Conservation (phyloP, 1,284 basidiomycete species). For the Moniliella sp. region DNA sequence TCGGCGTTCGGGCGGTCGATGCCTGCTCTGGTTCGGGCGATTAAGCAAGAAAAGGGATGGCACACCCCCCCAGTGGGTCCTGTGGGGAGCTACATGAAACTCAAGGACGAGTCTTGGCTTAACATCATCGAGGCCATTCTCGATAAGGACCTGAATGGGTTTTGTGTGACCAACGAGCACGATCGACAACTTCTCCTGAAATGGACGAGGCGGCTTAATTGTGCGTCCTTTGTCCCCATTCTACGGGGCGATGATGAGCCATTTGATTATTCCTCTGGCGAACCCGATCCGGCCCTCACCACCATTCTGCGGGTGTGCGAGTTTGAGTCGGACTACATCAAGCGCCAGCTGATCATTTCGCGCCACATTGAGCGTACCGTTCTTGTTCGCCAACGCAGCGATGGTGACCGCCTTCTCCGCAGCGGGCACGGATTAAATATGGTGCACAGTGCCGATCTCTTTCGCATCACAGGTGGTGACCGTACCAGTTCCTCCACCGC, state of each 20-base stretch:
- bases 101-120: slow-evolving; percentile 52
- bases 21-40: slow-evolving; percentile 11
- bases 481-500: neutral
- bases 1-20: slow-evolving; percentile 18
- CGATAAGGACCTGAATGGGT: slow-evolving; percentile 46
- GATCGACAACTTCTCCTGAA: slow-evolving; percentile 48
- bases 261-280: slow-evolving; percentile 34
- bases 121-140: slow-evolving; percentile 49
- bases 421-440: too few relatives aligned
- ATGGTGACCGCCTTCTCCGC: slow-evolving; percentile 29
- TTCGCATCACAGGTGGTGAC: slow-evolving; percentile 13
- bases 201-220: slow-evolving; percentile 37
- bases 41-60: slow-evolving; percentile 42
- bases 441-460: slow-evolving; percentile 26
- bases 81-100: slow-evolving; percentile 65
- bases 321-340: slow-evolving; percentile 54
- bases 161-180: slow-evolving; percentile 51
- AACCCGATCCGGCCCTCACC: slow-evolving; percentile 43
- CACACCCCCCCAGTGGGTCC: slow-evolving; percentile 37
- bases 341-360: slow-evolving; percentile 60
- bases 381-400: slow-evolving; percentile 38
- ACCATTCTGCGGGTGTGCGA: slow-evolving; percentile 69
- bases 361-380: slow-evolving; percentile 51
- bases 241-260: slow-evolving; percentile 38
- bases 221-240: slow-evolving; percentile 5